These are phyloP conservation scores for Termitomyces sp. DNA, from an alignment of 768 basidiomycete species.

Conservation along the genomic window DNA sequence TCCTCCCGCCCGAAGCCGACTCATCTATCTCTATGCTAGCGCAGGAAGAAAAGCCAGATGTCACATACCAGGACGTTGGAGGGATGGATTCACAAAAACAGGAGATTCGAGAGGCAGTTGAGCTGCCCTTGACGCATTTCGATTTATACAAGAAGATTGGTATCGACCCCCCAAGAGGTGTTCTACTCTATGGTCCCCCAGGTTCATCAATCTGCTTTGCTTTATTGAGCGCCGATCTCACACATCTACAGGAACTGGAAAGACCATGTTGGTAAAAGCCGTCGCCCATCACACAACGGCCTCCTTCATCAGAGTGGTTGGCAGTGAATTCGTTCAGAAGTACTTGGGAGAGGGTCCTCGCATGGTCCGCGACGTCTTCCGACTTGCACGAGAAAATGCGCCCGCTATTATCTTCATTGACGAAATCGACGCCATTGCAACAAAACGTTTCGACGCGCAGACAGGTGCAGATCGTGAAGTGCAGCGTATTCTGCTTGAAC, in stretches of 20 bases:
- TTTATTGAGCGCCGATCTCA: background rate
- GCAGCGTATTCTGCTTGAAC: conserved; percentile 93
- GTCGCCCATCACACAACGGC: conserved; percentile 98
- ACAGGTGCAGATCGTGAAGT: conserved; percentile 99
- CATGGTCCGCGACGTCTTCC: conserved; percentile 99
- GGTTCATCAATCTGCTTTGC: conserved; percentile 39
- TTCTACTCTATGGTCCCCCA: conserved; percentile 94
- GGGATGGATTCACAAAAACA: conserved; percentile 98
- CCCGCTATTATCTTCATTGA: conserved; percentile 99
- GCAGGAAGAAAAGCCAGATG: conserved; percentile 92
- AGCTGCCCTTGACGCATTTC: conserved; percentile 93
- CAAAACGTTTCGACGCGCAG: conserved; percentile 99
- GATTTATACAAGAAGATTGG: conserved; percentile 99
- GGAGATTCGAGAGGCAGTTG: conserved; percentile 97
- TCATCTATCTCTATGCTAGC: conserved; percentile 95
- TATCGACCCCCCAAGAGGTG: conserved; percentile 97
- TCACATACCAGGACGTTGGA: conserved; percentile 90
- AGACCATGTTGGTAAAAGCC: conserved; percentile 99
- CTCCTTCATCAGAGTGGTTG: conserved; percentile 95
- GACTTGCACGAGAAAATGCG: conserved; percentile 93
- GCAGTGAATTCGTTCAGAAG: conserved; percentile 98
- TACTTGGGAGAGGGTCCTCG: conserved; percentile 99
- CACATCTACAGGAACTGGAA: conserved; percentile 74
- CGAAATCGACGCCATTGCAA: conserved; percentile 97
- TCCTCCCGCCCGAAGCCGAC: conserved; percentile 97